These are phyloP conservation scores for Phytophthora ohioensis DNA, from an alignment of 352 stramenopile species.

Conservation along the genomic window DNA sequence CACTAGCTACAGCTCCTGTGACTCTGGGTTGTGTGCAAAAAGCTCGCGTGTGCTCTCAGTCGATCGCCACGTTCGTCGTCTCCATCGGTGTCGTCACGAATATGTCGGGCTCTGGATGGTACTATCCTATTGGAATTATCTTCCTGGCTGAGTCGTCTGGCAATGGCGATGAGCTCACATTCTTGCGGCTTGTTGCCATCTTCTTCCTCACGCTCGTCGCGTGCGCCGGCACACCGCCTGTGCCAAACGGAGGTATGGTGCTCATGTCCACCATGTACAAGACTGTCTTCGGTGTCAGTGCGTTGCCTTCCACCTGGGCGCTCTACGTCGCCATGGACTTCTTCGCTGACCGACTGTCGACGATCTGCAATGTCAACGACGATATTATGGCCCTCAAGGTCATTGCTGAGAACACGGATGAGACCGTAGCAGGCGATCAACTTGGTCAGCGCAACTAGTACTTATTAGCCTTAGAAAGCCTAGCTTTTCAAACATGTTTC, in stretches of 20 bases:
- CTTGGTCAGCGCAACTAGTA: conserved; percentile 54
- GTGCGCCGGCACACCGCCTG: conserved; percentile 58
- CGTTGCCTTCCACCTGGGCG: conserved; percentile 61
- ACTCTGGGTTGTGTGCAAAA: conserved; percentile 73
- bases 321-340: conserved; percentile 74
- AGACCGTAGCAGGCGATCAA: conserved; percentile 67
- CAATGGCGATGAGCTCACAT: conserved; percentile 59
- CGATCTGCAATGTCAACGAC: conserved; percentile 82
- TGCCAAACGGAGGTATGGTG: conserved; percentile 59
- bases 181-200: conserved; percentile 53
- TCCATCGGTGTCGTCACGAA: conserved; percentile 75
- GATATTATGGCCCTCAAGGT: conserved; percentile 83
- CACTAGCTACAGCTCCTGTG: conserved; percentile 69
- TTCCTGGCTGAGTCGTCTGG: conserved; percentile 73
- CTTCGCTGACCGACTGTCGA: conserved; percentile 70
- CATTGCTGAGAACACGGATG: conserved; percentile 76
- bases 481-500: too few species aligned
- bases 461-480: not conserved
- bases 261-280: conserved; percentile 76
- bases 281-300: conserved; percentile 58
- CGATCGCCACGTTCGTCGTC: conserved; percentile 79
- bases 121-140: conserved; percentile 68
- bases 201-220: conserved; percentile 67
- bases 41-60: conserved; percentile 69
- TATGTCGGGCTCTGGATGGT: conserved; percentile 63